Conservation (phyloP, 768 basidiomycete species). For the Crucibulum laeve region DNA sequence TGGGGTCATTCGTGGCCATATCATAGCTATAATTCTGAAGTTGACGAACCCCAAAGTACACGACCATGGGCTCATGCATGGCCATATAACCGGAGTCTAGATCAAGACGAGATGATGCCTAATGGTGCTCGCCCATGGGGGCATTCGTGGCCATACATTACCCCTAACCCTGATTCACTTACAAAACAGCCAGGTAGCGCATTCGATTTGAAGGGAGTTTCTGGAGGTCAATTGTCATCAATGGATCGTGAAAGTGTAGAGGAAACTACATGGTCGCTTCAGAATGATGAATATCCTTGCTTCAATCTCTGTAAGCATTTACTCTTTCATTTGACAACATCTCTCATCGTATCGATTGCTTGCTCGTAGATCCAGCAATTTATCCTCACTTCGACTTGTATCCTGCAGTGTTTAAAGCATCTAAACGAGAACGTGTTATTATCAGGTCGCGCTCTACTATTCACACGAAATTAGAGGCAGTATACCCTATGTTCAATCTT, state of each 20-base stretch:
- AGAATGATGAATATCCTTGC: conserved; percentile 18
- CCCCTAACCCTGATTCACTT: too few relatives aligned
- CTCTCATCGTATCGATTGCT: background rate
- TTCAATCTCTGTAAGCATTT: conserved; percentile 27
- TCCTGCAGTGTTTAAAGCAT: conserved; percentile 14
- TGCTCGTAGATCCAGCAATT: conserved; percentile 19
- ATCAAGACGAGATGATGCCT: background rate
- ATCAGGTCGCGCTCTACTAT: background rate
- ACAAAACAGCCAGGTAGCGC: too few relatives aligned
- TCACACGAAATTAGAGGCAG: too few relatives aligned
- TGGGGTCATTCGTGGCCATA: conserved; percentile 33
- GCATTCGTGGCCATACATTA: conserved; percentile 1
- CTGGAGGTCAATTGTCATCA: too few relatives aligned
- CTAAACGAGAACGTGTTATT: background rate
- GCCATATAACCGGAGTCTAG: conserved; percentile 18
- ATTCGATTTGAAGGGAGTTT: too few relatives aligned
- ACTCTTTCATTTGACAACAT: conserved; percentile 12
- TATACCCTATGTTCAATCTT: background rate
- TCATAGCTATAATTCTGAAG: background rate
- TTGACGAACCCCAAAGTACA: background rate
- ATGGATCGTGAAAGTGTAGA: too few relatives aligned
- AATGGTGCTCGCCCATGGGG: conserved; percentile 2
- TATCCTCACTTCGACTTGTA: conserved; percentile 33
- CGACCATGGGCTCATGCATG: conserved; percentile 18
- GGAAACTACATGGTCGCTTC: too few relatives aligned